Base-by-base conservation (phyloP, 768 basidiomycete genomes). In the Rhizopogon sp. region DNA sequence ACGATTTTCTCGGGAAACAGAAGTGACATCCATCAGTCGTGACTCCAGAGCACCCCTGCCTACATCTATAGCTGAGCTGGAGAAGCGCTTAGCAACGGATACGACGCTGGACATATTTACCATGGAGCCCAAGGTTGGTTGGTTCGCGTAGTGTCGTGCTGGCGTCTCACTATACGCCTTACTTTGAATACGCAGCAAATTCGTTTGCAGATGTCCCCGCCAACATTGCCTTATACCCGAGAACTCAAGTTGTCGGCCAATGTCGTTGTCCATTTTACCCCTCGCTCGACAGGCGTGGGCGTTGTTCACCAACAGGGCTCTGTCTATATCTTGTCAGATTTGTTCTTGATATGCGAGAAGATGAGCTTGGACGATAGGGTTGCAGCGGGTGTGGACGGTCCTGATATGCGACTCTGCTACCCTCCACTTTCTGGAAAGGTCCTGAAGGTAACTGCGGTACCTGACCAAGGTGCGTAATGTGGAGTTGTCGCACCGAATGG, bases 371-470 rank as follows among this genome's bases (percentile, higher is more conserved):
- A 83, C 50, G 90, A 96, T 56, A 78, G 74, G 53, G 70, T 72
- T 39, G 71, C 76, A 28, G 62, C 69, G 56, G 76, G 74, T 11
- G 70, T 75, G 33, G 81, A 83, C 55, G 83, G 83, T 10, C 79
- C 86, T 5, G 93, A 97, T 65, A 88, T 96, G 86, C 91, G 85
- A 84, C 75, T 99, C 44, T 83, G 87, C 60, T 99, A 97, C 74
- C 97, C 97, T 16, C 97, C 97, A 5, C 74, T 99, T 35, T 88
- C 97, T 11, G 96, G 94, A 5, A 98, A 96, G 67, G 94, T 97
- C 62, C 76, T 99, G 52, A 79, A 80, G 56, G 86, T 90, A 3
- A 74, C 75, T 8, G 85, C 85, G 58, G 76, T 81, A 3, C 74
- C 75, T 54, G 84, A 78, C 37, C 78, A 79, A 77, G 81, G 91